phyloP scores from a whole-genome alignment of 768 basidiomycete genomes.

The Boletellus sp. region DNA sequence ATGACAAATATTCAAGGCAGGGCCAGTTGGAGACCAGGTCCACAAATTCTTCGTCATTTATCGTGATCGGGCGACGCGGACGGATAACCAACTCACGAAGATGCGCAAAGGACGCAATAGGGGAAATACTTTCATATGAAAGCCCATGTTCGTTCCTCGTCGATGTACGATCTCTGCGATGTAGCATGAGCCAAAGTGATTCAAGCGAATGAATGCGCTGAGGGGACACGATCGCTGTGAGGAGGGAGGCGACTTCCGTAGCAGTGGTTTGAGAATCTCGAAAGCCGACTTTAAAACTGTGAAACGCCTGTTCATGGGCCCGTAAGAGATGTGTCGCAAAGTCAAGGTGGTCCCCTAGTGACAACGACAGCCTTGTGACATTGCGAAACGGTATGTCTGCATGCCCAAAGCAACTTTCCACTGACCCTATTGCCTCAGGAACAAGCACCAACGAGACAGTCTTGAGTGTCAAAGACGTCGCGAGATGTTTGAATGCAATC shows the following conservation, averaged over 20 bases:
- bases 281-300: background rate
- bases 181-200: background rate
- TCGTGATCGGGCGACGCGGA: too few relatives aligned
- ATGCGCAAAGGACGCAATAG: background rate
- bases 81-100: conserved; percentile 1
- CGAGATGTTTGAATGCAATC: background rate
- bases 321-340: background rate
- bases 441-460: conserved; percentile 2
- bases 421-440: too few relatives aligned
- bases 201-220: conserved; percentile 3
- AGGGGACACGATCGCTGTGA: background rate
- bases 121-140: background rate
- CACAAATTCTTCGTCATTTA: background rate
- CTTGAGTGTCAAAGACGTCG: background rate
- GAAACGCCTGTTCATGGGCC: background rate
- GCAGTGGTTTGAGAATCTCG: background rate
- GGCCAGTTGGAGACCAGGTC: background rate
- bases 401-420: background rate
- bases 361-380: background rate
- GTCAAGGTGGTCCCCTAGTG: too few relatives aligned
- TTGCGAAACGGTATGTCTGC: conserved; percentile 1
- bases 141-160: background rate
- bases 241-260: background rate
- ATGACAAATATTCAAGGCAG: background rate
- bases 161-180: background rate